Base-by-base conservation (phyloP, 2,329 filamentous ascomycete species). In the Penicillium sp. region DNA sequence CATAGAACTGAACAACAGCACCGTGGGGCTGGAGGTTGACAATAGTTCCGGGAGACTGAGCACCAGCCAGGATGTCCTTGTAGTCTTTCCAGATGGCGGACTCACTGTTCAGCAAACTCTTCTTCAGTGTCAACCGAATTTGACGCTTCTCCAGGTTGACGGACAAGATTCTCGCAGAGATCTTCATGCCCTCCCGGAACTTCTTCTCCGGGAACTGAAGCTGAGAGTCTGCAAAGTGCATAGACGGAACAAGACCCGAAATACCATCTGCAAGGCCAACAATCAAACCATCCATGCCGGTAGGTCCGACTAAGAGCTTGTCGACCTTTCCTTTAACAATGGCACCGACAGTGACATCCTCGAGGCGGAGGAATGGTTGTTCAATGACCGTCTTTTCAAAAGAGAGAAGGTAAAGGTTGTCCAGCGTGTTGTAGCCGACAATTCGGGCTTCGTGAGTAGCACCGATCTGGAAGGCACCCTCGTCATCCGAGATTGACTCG, bases 201-300 rank as follows among this genome's bases (percentile, higher is more conserved):
- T 97, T 97, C 79, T 93, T 95, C 74, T 99, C 94, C 0, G 94
- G 94, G 67, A 97, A 89, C 69, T 94, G 89, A 23, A 99, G 80
- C 57, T 86, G 86, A 14, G 94, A 84, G 71, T 99, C 95, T 44
- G 94, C 88, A 65, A 99, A 81, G 70, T 99, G 95, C 69, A 88
- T 86, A 67, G 93, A 89, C 3, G 92, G 85, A 2, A 97, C 92
- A 54, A 96, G 82, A n/a, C 92, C 94, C 49, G 85, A 88, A 61
- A 99, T 91, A 44, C 90, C 90, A 41, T 97, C 90, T 8, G 91
- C 88, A 49, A 99, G 76, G 65, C 89, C 89, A 49, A 97, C 82
- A 25, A 97, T 83, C 27, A 99, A 75, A 25, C 92, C 92, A 56
- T 85, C 85, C 40, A 96, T 82, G 44, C 93, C 92, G n/a, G 83